Percentiles rank a stretch among this genome's conserved stretches.
Evolutionary conservation across 2,329 filamentous ascomycete genomes (phyloP).

Genomic region (Penicillium sp.): DNA sequence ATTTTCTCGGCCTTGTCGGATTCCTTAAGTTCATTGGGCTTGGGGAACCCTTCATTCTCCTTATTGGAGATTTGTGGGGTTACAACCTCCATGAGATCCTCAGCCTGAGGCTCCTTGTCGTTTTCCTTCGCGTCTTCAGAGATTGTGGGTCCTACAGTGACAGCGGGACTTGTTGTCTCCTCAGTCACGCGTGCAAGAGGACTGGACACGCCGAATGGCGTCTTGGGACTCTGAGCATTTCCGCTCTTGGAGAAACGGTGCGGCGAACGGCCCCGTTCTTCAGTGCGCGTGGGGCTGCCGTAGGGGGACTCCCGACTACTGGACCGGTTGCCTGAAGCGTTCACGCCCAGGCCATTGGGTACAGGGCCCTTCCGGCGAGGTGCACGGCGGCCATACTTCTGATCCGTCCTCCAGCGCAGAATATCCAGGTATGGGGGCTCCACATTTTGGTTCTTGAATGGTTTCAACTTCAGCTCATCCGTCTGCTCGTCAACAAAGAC

Average conservation of each 20-base stretch:
- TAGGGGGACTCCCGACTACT: constrained; percentile 55
- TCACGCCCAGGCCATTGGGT: constrained; percentile 53
- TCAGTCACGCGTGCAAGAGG: constrained; percentile 50
- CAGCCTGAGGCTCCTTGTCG: constrained; percentile 31
- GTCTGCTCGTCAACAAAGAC: constrained; percentile 91
- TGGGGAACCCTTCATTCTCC: constrained; percentile 32
- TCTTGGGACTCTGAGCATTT: constrained; percentile 47
- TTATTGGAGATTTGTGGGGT: constrained; percentile 40
- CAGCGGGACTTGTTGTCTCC: constrained; percentile 42
- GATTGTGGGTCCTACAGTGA: constrained; percentile 35
- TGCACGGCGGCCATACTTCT: constrained; percentile 74
- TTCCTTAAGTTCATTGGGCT: constrained; percentile 27
- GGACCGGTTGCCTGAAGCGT: constrained; percentile 48
- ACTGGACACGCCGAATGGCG: constrained; percentile 44
- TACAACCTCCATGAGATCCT: constrained; percentile 44
- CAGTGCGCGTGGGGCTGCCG: constrained; percentile 46
- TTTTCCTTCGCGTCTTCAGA: constrained; percentile 34
- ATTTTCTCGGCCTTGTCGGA: constrained; percentile 33
- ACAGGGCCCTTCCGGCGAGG: constrained; percentile 49
- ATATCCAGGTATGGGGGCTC: constrained; percentile 95
- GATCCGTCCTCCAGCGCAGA: constrained; percentile 89
- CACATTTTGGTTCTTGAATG: constrained; percentile 85
- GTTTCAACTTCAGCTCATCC: constrained; percentile 84
- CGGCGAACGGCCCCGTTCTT: constrained; percentile 51
- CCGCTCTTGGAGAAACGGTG: constrained; percentile 48